These are phyloP conservation scores for Camillea tinctor DNA, from an alignment of 2,329 filamentous ascomycete genomes.

Conservation along the genomic window DNA sequence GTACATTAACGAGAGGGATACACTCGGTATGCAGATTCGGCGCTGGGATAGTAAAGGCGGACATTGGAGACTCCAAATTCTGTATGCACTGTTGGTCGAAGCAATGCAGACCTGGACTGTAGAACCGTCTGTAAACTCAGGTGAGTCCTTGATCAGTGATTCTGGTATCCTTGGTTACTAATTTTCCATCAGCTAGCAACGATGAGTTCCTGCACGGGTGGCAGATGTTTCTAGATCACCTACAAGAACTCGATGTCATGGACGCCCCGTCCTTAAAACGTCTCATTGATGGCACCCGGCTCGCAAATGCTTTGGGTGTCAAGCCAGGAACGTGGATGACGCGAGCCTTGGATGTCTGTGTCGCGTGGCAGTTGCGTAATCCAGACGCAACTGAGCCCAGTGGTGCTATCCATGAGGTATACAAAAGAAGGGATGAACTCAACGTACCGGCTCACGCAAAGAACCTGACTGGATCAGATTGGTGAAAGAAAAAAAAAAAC, in stretches of 20 bases:
- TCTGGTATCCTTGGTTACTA: conserved; percentile 4
- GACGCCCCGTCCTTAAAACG: conserved; percentile 58
- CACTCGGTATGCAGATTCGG: conserved; percentile 71
- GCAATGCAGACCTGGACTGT: conserved; percentile 42
- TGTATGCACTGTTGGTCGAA: conserved; percentile 68
- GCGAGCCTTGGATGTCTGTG: conserved; percentile 72
- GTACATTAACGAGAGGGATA: conserved; percentile 55
- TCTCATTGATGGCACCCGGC: conserved; percentile 71
- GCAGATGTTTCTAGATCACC: conserved; percentile 56
- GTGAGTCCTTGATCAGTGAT: conserved; percentile 35
- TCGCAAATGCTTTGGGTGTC: conserved; percentile 66
- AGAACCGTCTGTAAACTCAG: conserved; percentile 33
- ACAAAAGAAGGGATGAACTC: conserved; percentile 50
- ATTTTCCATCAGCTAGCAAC: conserved; percentile 18
- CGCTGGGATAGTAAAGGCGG: conserved; percentile 62
- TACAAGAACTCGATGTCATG: conserved; percentile 54
- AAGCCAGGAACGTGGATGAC: conserved; percentile 84
- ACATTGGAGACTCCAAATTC: conserved; percentile 69
- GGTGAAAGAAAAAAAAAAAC: not conserved
- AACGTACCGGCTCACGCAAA: conserved; percentile 35
- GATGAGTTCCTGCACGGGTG: conserved; percentile 47
- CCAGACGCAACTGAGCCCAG: conserved; percentile 60
- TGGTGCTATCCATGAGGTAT: conserved; percentile 61
- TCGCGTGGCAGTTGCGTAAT: conserved; percentile 87
- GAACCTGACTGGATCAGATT: not conserved